These are phyloP conservation scores for Macrolepiota fuliginosa DNA, from an alignment of 768 basidiomycete species.

Conservation along the genomic window DNA sequence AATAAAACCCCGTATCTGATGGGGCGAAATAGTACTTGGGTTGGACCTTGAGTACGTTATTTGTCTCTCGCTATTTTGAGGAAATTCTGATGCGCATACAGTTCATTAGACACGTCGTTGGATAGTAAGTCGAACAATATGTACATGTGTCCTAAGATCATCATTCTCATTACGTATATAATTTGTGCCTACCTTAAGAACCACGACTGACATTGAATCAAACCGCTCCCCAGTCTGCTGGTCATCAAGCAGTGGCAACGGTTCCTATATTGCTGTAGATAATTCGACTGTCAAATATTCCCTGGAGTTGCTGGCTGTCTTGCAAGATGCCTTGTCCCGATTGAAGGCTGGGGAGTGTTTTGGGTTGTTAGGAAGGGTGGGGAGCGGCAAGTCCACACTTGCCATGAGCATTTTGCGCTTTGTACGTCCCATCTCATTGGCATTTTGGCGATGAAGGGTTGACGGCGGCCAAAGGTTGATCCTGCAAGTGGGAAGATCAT, in stretches of 20 bases:
- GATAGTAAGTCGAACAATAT: slow-evolving; percentile 59
- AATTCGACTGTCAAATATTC: slow-evolving; percentile 81
- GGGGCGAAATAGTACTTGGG: no score
- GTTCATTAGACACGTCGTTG: slow-evolving; percentile 86
- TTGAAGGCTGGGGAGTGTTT: no score
- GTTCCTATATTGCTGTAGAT: slow-evolving; percentile 63
- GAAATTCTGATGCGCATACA: slow-evolving; percentile 22
- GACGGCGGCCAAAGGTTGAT: slow-evolving; percentile 51
- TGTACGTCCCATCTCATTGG: slow-evolving; percentile 34
- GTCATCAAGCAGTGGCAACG: no score
- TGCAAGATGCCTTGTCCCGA: no score
- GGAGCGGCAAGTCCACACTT: slow-evolving; percentile 79
- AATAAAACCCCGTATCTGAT: no score
- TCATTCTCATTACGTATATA: slow-evolving; percentile 14
- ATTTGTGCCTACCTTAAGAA: slow-evolving; percentile 81
- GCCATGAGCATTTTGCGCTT: slow-evolving; percentile 87
- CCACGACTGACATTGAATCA: slow-evolving; percentile 71
- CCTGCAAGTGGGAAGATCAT: no score
- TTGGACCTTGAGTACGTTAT: no score
- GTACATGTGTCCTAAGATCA: no score
- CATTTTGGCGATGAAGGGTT: not conserved
- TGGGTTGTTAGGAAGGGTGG: slow-evolving; percentile 76
- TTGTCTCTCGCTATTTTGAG: not conserved
- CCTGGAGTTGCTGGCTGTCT: no score
- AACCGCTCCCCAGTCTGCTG: slow-evolving; percentile 86